Percentiles rank a stretch among this genome's conserved stretches.
Conservation (phyloP, 2,329 filamentous ascomycete genomes). For the Paramyrothecium roridum region DNA sequence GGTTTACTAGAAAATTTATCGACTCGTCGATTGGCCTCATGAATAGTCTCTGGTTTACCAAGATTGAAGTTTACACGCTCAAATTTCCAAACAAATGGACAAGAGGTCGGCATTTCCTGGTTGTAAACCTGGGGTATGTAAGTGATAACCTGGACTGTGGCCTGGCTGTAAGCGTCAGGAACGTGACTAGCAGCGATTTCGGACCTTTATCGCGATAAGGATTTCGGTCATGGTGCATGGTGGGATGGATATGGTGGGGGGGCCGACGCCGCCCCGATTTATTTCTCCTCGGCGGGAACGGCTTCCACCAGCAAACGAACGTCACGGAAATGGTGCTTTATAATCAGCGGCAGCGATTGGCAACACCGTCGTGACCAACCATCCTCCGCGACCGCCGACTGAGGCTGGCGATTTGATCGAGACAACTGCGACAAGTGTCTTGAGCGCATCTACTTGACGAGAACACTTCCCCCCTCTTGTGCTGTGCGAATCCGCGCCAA, state of each 20-base stretch:
- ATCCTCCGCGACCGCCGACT: not conserved
- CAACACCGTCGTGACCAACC: not conserved
- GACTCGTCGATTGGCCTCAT: too few relatives aligned
- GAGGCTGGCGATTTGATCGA: too few relatives aligned
- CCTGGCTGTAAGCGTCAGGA: too few relatives aligned
- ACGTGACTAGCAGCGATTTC: not conserved
- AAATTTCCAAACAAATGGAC: too few relatives aligned
- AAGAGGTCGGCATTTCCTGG: too few relatives aligned
- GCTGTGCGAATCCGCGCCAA: not conserved
- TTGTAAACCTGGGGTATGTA: too few relatives aligned
- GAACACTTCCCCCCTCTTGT: too few relatives aligned
- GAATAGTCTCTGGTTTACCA: too few relatives aligned
- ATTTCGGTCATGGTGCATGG: not conserved
- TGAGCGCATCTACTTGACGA: not conserved
- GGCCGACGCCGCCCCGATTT: not conserved
- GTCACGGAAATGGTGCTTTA: not conserved
- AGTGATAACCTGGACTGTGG: too few relatives aligned
- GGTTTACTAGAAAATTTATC: too few relatives aligned
- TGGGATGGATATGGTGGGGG: not conserved
- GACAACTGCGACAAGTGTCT: not conserved
- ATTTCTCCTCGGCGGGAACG: not conserved
- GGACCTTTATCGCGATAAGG: not conserved
- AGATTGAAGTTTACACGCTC: too few relatives aligned
- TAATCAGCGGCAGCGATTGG: not conserved
- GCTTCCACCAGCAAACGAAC: not conserved